A percentile compares a stretch with the other conserved stretches of the same genome.
Conservation (phyloP, 2,329 filamentous ascomycete genomes). For the Tolypocladium album region DNA sequence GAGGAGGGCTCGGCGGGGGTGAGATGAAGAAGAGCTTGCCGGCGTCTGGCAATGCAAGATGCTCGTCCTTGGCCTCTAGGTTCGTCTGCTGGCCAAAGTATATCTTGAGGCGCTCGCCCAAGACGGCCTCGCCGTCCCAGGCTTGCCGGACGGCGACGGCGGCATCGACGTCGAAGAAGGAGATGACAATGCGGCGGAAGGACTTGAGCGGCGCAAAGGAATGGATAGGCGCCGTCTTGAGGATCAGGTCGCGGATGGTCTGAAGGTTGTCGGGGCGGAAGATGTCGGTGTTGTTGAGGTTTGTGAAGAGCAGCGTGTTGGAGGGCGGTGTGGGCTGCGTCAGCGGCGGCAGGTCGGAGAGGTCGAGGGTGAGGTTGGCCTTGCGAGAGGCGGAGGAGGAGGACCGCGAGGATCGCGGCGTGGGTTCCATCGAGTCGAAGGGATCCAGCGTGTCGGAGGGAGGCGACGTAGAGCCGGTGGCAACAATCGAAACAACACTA, state of each 20-base stretch:
- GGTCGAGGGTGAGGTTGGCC: conserved; percentile 56
- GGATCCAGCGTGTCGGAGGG: neutral
- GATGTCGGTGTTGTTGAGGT: conserved; percentile 61
- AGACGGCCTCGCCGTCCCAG: conserved; percentile 63
- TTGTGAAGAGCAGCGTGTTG: conserved; percentile 79
- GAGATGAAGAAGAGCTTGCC: conserved; percentile 67
- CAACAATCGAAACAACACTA: neutral
- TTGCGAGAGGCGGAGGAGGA: conserved; percentile 35
- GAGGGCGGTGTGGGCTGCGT: conserved; percentile 62
- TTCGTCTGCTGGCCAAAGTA: conserved; percentile 57
- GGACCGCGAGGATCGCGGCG: conserved; percentile 26
- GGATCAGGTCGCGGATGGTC: conserved; percentile 61
- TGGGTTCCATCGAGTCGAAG: conserved; percentile 20
- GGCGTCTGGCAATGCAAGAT: conserved; percentile 55
- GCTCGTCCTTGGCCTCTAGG: conserved; percentile 42
- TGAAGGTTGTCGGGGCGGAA: conserved; percentile 66
- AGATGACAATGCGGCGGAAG: conserved; percentile 71
- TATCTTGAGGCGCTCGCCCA: conserved; percentile 58
- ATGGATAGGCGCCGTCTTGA: conserved; percentile 59
- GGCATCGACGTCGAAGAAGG: conserved; percentile 60
- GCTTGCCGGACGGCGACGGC: conserved; percentile 61
- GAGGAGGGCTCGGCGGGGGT: conserved; percentile 56
- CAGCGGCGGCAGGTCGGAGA: conserved; percentile 60
- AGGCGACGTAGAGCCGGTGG: neutral
- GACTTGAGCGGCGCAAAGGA: conserved; percentile 73